A percentile compares a stretch with the other conserved stretches of the same genome.
phyloP scores from a whole-genome alignment of 1,139 yeast species.

The Suhomyces bribrorum region DNA sequence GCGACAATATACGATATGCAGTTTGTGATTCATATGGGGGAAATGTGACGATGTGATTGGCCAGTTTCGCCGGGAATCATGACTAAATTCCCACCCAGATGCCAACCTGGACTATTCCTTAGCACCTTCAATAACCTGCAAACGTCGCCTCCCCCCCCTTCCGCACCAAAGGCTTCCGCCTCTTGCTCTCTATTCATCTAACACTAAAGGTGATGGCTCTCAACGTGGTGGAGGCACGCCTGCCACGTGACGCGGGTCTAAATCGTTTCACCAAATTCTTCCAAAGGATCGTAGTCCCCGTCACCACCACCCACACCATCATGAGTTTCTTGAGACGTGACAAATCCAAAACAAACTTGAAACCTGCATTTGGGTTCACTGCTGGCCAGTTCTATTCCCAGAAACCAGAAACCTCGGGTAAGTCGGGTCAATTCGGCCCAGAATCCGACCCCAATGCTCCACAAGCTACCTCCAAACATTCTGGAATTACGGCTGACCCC shows the following conservation, averaged over 20 bases:
- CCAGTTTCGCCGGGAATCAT: no score
- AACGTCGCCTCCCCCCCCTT: no score
- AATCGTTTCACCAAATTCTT: constrained; percentile 3
- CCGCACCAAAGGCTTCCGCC: no score
- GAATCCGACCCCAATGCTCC: neutral
- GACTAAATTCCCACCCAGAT: no score
- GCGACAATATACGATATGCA: no score
- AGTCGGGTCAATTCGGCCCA: neutral
- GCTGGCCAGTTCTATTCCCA: constrained; percentile 17
- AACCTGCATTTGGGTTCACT: constrained; percentile 15
- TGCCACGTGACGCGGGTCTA: constrained; percentile 1
- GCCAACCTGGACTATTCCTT: no score
- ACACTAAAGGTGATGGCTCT: no score
- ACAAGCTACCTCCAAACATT: neutral
- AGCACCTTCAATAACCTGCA: no score
- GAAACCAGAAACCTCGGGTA: constrained; percentile 1
- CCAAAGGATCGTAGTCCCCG: constrained; percentile 2
- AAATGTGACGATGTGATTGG: no score
- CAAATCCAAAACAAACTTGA: constrained; percentile 26
- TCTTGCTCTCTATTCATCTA: no score
- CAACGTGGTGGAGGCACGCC: no score
- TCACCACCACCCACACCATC: constrained; percentile 2
- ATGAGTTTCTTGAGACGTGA: constrained; percentile 37
- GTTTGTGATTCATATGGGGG: no score
- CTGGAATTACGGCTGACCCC: neutral